Base-by-base conservation (phyloP, 1,139 yeast species). In the Candida mesenterica region DNA sequence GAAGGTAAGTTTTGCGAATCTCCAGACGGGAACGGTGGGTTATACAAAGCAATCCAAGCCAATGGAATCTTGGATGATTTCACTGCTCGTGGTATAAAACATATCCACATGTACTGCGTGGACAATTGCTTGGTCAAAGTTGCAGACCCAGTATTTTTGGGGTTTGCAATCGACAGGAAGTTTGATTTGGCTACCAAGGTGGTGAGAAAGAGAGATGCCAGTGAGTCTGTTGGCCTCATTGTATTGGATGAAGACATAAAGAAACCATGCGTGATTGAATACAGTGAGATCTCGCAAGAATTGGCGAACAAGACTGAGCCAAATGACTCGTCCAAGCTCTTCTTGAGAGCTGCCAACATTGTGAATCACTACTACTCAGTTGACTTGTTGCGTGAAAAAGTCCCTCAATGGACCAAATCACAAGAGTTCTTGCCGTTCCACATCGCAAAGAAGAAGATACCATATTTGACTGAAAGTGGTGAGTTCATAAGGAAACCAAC, bases 21-120 rank as follows among this genome's bases (percentile, higher is more conserved):
- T 9, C 98, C 99, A 2, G 97, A 94, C 59, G 99, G 99, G 2
- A 94, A 94, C 57, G 99, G 99, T 39, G 99, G 99, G 1, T 69
- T 94, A 39, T 94, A 94, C 66, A 82, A 80, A 53, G 97, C 97
- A 2, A 72, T 94, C 29, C 65, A 67, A 48, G 74, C 75, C 27
- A 77, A 82, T 45, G 77, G 79, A 1, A 69, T 90, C 16, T 55
- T 92, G 33, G 75, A 75, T 7, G 96, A 90, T 55, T 77, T 92
- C 56, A 54, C 64, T 18, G 44, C 51, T n/a, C 79, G 80, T 39
- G 89, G 88, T 6, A 79, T 92, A 45, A 79, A 87, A 60, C 98
- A 92, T 57, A 72, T 94, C 43, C 97, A 94, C 64, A 86, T 90
- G 84, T 94, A 89, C 65, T 90, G 97, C 62, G 97, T 94, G 33